Conservation (phyloP, 1,139 yeast genomes). For the Taphrina sp. region DNA sequence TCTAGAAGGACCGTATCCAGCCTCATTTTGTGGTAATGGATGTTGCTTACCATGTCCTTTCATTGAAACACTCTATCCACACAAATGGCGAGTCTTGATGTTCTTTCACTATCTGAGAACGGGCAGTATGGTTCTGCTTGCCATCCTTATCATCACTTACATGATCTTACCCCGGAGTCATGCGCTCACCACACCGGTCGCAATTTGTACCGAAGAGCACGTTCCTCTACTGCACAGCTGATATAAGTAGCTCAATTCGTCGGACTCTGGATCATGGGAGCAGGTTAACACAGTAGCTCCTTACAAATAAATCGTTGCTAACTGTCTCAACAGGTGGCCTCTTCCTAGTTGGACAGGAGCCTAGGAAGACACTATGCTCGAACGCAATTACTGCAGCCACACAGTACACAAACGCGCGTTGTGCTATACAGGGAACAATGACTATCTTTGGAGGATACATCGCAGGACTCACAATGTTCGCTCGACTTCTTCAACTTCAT, state of each 20-base stretch:
- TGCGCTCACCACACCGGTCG: conserved; percentile 9
- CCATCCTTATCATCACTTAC: conserved; percentile 2
- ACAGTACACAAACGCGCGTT: conserved; percentile 13
- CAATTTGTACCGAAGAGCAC: not conserved
- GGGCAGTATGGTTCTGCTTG: conserved; percentile 5
- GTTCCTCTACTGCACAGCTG: not conserved
- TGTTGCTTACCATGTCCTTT: conserved; percentile 10
- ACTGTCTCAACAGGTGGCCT: conserved; percentile 4
- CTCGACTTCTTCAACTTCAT: conserved; percentile 14
- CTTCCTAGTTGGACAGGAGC: conserved; percentile 7
- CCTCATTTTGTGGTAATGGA: not conserved
- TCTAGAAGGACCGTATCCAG: no score
- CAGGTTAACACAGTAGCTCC: no score
- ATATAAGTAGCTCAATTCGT: conserved; percentile 1
- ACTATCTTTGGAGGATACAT: conserved; percentile 3
- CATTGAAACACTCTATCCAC: not conserved
- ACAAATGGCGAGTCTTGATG: not conserved
- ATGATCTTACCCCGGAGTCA: conserved; percentile 1
- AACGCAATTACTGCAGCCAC: conserved; percentile 13
- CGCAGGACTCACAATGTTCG: conserved; percentile 1
- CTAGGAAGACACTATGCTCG: conserved; percentile 1
- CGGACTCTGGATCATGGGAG: conserved; percentile 4
- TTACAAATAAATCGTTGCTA: no score
- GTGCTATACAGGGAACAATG: conserved; percentile 4
- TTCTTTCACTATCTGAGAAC: not conserved